Evolutionary conservation across 495 filamentous ascomycete species (phyloP).

Genomic region (Hypoxylon cercidicola): DNA sequence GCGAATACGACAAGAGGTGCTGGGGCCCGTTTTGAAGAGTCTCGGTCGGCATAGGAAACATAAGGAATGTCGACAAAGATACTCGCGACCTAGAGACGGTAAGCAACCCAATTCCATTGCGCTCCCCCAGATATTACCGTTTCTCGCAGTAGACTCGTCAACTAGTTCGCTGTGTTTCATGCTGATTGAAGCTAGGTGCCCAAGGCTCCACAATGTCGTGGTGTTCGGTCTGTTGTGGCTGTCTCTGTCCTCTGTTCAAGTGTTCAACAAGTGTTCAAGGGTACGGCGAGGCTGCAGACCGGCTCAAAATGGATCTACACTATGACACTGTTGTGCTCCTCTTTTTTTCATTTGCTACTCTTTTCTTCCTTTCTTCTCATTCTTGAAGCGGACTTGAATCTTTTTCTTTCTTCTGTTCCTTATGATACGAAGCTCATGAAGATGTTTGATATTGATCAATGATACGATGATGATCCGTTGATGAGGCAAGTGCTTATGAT

Average conservation of each 20-base stretch:
- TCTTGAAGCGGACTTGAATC: not conserved
- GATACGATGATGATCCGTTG: not conserved
- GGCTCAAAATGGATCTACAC: not conserved
- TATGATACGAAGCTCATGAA: not conserved
- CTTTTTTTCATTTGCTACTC: not conserved
- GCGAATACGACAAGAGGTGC: not conserved
- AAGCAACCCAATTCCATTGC: not conserved
- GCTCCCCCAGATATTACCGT: not conserved
- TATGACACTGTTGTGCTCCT: not conserved
- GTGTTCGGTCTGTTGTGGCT: too few relatives aligned
- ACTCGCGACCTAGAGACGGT: not conserved
- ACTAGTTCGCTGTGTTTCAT: not conserved
- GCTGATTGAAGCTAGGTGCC: not conserved
- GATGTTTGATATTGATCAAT: not conserved
- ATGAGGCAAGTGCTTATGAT: not conserved
- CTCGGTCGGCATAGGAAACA: not conserved
- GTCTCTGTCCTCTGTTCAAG: too few relatives aligned
- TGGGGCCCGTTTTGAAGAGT: not conserved
- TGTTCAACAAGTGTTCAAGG: not conserved
- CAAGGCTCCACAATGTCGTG: not conserved
- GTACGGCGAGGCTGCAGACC: not conserved
- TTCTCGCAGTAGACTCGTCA: not conserved
- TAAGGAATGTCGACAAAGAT: not conserved
- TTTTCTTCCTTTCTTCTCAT: not conserved
- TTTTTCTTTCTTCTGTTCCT: not conserved